A percentile compares a stretch with the other conserved stretches of the same genome.
Evolutionary conservation across 495 filamentous ascomycete species (phyloP).

Genomic region (Corynascus novoguineensis): DNA sequence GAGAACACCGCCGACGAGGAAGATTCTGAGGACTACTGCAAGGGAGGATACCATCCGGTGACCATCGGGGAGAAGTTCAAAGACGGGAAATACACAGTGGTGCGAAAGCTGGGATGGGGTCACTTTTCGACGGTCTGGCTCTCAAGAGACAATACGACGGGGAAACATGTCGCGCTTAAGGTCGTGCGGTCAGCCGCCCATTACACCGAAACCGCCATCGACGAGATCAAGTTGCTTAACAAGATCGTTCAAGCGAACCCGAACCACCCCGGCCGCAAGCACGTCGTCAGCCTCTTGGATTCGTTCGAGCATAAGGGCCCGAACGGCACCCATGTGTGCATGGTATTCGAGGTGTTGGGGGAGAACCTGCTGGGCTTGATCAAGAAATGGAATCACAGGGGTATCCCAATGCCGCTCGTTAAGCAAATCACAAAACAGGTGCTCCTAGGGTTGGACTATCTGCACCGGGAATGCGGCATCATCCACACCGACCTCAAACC

Average conservation of each 20-base stretch:
- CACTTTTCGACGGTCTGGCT: constrained; percentile 99
- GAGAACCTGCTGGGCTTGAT: constrained; percentile 95
- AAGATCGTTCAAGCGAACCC: constrained; percentile 94
- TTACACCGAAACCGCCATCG: constrained; percentile 97
- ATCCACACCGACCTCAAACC: constrained; percentile 98
- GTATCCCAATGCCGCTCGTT: constrained; percentile 91
- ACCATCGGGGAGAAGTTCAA: constrained; percentile 94
- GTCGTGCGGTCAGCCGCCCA: constrained; percentile 95
- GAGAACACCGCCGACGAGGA: constrained; percentile 97
- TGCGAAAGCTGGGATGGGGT: constrained; percentile 97
- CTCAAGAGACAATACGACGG: constrained; percentile 81
- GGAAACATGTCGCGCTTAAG: constrained; percentile 95
- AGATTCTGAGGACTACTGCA: constrained; percentile 98
- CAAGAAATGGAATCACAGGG: constrained; percentile 96
- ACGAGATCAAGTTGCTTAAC: constrained; percentile 97
- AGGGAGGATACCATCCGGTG: constrained; percentile 96
- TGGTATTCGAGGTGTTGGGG: constrained; percentile 97
- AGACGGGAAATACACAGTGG: constrained; percentile 91
- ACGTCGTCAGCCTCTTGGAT: constrained; percentile 92
- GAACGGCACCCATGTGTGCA: constrained; percentile 94
- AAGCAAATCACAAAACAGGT: constrained; percentile 99
- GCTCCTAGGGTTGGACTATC: constrained; percentile 87
- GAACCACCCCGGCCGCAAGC: constrained; percentile 83
- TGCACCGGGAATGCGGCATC: constrained; percentile 97
- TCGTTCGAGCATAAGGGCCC: constrained; percentile 97